Percentiles rank a stretch among this genome's conserved stretches.
Conservation (phyloP, 129 eudicot species). For the Flaveria robusta region DNA sequence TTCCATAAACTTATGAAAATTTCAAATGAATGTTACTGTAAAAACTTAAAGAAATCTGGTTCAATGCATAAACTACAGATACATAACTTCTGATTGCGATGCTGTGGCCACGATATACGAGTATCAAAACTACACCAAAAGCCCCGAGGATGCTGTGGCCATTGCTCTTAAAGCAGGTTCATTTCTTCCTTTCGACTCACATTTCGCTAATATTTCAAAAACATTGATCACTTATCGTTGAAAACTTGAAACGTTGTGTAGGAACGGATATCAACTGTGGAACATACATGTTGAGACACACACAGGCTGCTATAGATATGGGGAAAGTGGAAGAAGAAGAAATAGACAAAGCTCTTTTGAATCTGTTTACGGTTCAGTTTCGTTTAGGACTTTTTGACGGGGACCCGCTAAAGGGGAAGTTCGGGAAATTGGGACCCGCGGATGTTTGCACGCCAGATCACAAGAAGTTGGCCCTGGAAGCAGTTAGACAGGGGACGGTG, state of each 20-base stretch:
- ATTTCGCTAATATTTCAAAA: neutral
- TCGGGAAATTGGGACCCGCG: constrained; percentile 54
- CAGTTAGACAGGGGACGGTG: constrained; percentile 83
- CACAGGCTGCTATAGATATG: constrained; percentile 56
- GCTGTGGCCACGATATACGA: constrained; percentile 97
- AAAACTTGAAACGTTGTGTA: constrained; percentile 28
- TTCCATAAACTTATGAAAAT: constrained; percentile 20
- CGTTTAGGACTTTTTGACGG: constrained; percentile 86
- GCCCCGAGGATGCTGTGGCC: constrained; percentile 92
- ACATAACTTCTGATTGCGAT: constrained; percentile 92
- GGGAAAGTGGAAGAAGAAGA: constrained; percentile 74
- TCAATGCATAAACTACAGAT: constrained; percentile 51
- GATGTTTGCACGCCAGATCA: constrained; percentile 72
- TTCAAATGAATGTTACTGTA: neutral
- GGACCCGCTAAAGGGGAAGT: constrained; percentile 52
- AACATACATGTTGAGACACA: constrained; percentile 71
- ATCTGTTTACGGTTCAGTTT: constrained; percentile 69
- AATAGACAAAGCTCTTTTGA: constrained; percentile 72
- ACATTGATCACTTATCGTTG: constrained; percentile 9
- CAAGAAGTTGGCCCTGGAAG: constrained; percentile 77
- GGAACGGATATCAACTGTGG: constrained; percentile 95
- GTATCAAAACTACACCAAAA: constrained; percentile 72
- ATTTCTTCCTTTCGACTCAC: constrained; percentile 4
- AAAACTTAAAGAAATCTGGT: constrained; percentile 29
- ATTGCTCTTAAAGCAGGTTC: constrained; percentile 92